phyloP scores from a whole-genome alignment of 106 monocot species.

The Acorus calamus region DNA sequence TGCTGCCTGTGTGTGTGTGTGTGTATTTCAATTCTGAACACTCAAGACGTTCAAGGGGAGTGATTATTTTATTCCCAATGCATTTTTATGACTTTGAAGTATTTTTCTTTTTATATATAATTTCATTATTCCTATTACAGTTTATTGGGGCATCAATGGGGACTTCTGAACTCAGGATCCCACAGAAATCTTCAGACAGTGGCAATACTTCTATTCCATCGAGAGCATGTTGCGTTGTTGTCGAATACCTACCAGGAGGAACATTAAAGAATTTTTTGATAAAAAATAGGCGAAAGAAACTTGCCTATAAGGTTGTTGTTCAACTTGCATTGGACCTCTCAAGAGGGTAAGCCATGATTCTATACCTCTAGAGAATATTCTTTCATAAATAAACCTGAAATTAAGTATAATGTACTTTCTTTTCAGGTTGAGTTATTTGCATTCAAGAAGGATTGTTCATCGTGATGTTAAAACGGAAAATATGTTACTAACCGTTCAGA shows the following conservation, averaged over 20 bases:
- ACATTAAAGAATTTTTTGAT: constrained; percentile 81
- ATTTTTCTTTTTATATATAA: no score
- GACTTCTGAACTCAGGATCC: constrained; percentile 56
- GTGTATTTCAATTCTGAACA: no score
- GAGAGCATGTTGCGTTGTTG: constrained; percentile 79
- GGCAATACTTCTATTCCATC: constrained; percentile 29
- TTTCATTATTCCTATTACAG: constrained; percentile 9
- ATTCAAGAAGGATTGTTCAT: constrained; percentile 74
- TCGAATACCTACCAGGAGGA: constrained; percentile 77
- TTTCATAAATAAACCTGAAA: neutral
- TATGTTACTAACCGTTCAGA: constrained; percentile 44
- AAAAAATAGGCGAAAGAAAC: constrained; percentile 55
- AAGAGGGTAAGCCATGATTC: constrained; percentile 41
- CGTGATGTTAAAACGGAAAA: constrained; percentile 90
- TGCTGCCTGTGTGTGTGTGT: no score
- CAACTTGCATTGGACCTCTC: constrained; percentile 77
- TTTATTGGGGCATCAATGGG: constrained; percentile 90
- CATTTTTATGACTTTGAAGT: no score
- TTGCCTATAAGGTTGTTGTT: constrained; percentile 57
- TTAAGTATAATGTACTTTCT: neutral
- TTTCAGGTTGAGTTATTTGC: constrained; percentile 73
- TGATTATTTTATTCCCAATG: no score
- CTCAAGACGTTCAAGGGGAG: no score
- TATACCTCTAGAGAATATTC: neutral
- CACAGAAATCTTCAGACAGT: constrained; percentile 15